Evolutionary conservation across 2,329 filamentous ascomycete species (phyloP).

Genomic region (Fusarium zealandicum): DNA sequence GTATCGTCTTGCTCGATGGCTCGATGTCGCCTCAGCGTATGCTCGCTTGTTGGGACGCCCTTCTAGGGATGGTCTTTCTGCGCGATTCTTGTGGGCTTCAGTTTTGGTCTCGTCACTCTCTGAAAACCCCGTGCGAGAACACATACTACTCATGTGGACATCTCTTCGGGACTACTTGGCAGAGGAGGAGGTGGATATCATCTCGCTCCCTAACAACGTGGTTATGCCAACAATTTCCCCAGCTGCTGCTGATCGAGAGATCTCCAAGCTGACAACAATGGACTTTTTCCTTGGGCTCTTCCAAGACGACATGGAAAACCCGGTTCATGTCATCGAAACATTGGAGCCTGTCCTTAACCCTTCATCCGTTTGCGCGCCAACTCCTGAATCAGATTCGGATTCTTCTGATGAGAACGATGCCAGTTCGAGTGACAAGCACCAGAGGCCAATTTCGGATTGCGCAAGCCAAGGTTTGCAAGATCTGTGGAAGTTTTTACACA

Average conservation of each 20-base stretch:
- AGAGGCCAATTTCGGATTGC: conserved; percentile 57
- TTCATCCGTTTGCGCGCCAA: conserved; percentile 57
- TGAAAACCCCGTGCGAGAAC: conserved; percentile 62
- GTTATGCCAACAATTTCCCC: conserved; percentile 88
- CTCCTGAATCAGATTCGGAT: conserved; percentile 19
- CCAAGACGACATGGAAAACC: conserved; percentile 80
- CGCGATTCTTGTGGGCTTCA: conserved; percentile 66
- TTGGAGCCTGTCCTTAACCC: conserved; percentile 91
- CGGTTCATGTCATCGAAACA: conserved; percentile 85
- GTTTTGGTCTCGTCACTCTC: conserved; percentile 61
- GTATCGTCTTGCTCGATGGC: conserved; percentile 59
- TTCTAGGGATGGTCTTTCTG: conserved; percentile 50
- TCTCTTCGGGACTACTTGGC: conserved; percentile 61
- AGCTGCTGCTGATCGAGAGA: conserved; percentile 85
- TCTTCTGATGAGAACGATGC: conserved; percentile 23
- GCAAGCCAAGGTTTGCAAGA: conserved; percentile 70
- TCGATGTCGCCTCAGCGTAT: conserved; percentile 57
- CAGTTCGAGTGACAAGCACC: conserved; percentile 24
- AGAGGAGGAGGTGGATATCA: conserved; percentile 51
- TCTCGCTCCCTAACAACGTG: conserved; percentile 80
- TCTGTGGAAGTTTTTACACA: conserved; percentile 84
- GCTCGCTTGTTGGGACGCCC: conserved; percentile 48
- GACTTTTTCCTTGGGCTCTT: conserved; percentile 95
- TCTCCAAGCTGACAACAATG: conserved; percentile 92
- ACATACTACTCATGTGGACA: conserved; percentile 65